Base-by-base conservation (phyloP, 768 basidiomycete species). In the Tricholoma matsutake region DNA sequence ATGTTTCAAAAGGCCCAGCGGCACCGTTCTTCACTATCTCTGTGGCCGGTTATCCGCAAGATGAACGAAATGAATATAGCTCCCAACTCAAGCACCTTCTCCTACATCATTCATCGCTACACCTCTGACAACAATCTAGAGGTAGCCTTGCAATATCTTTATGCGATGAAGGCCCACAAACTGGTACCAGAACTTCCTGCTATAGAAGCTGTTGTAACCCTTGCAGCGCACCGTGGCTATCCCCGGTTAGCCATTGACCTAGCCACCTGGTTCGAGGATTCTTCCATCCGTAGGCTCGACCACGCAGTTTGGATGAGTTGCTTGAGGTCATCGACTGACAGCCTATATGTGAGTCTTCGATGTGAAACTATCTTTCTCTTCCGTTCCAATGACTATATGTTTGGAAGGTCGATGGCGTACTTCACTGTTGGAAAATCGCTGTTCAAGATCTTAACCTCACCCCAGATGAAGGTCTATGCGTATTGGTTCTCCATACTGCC, bases 381-480 rank as follows among this genome's bases (percentile, higher is more conserved):
- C 39, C 67, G 32, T 45, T 57, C 37, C 68, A 32, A 56, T 56
- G 47, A 7, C 3, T 61, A 54, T 37, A 14, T 11, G 22, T 56
- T 52, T 20, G 11, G 49, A 62, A 95, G 92, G 76, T 79, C 10
- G 85, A 90, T 11, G 94, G 92, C 18, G 85, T 89, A 4, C 60
- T 76, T 28, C 67, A 71, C 53, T 84, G 83, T 47, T 95, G 92
- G 92, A 67, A 81, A 9, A 80, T 79, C 32, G 75, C 84, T 31
- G 83, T 87, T 1, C 71, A 82, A 16, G 77, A 79, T 13, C 71
- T 84, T 20, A 76, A 78, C 54, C 66, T 89, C 47, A 75, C 77
- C 3, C 91, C 89, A 0, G 87, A 91, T 64, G 92, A 95, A 75
- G 92, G 93, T 0, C 71, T 88, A 28, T 87, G 88, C 64, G 65